Conservation (phyloP, 495 filamentous ascomycete species). For the Hypoxylon fragiforme region DNA sequence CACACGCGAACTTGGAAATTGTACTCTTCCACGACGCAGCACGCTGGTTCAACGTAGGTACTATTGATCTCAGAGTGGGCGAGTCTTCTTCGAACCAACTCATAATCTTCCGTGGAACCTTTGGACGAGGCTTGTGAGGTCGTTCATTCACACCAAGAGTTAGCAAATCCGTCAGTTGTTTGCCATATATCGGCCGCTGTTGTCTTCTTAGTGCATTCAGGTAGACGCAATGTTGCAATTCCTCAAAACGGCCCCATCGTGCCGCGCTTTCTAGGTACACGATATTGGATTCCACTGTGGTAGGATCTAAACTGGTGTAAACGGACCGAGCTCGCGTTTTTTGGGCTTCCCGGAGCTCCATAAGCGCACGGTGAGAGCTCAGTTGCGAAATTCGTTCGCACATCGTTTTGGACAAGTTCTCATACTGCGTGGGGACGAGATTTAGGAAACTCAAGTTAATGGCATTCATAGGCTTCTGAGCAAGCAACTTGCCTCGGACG, state of each 20-base stretch:
- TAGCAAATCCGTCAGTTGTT: slow-evolving; percentile 69
- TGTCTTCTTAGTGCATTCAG: slow-evolving; percentile 81
- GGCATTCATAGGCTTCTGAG: slow-evolving; percentile 63
- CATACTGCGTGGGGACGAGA: slow-evolving; percentile 72
- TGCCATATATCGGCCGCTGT: slow-evolving; percentile 79
- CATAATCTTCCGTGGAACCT: slow-evolving; percentile 55
- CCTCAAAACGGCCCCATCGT: slow-evolving; percentile 72
- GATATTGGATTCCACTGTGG: slow-evolving; percentile 67
- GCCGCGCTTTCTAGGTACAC: slow-evolving; percentile 72
- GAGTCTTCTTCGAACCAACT: slow-evolving; percentile 77
- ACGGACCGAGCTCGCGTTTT: slow-evolving; percentile 63
- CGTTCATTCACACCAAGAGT: slow-evolving; percentile 62
- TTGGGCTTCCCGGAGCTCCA: slow-evolving; percentile 65
- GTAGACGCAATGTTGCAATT: slow-evolving; percentile 77
- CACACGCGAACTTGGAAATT: slow-evolving; percentile 86
- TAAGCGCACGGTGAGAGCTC: slow-evolving; percentile 64
- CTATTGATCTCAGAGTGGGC: slow-evolving; percentile 68
- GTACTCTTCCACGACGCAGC: slow-evolving; percentile 68
- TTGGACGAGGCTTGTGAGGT: slow-evolving; percentile 59
- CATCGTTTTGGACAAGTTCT: slow-evolving; percentile 63
- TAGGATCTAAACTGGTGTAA: slow-evolving; percentile 61
- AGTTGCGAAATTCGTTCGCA: slow-evolving; percentile 65
- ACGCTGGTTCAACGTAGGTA: slow-evolving; percentile 72
- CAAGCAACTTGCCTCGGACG: slow-evolving; percentile 67
- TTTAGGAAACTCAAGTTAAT: slow-evolving; percentile 81